phyloP scores from a whole-genome alignment of 164 flowering plant genomes.

The Annona squamosa region DNA sequence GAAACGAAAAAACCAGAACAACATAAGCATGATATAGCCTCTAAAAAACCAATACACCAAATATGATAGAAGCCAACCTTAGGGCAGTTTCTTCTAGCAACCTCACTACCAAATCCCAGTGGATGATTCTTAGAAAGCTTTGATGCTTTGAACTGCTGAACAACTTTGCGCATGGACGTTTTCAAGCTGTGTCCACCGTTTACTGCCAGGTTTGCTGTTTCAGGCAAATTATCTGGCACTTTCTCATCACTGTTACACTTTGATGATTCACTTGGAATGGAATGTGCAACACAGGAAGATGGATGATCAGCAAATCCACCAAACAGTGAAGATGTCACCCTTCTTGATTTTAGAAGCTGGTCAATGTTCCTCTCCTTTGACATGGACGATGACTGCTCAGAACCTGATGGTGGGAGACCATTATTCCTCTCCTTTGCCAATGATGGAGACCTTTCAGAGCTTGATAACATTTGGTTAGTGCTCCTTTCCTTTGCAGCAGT shows the following conservation, averaged over 20 bases:
- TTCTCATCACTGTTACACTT: slow-evolving; percentile 11
- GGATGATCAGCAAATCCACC: slow-evolving; percentile 20
- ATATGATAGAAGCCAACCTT: slow-evolving; percentile 27
- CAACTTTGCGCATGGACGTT: slow-evolving; percentile 53
- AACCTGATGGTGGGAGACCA: neutral
- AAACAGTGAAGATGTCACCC: slow-evolving; percentile 11
- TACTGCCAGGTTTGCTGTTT: slow-evolving; percentile 16
- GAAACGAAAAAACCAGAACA: slow-evolving; percentile 9
- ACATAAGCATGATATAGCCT: neutral
- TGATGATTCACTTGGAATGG: slow-evolving; percentile 19
- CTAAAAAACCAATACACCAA: neutral
- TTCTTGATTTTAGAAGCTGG: slow-evolving; percentile 19
- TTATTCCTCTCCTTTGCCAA: neutral
- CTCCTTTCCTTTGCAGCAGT: too few relatives aligned
- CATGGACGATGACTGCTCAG: neutral
- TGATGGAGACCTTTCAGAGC: neutral
- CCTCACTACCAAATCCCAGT: slow-evolving; percentile 28
- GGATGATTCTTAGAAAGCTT: slow-evolving; percentile 32
- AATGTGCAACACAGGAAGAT: slow-evolving; percentile 16
- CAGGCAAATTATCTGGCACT: slow-evolving; percentile 12
- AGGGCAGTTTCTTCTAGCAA: slow-evolving; percentile 27
- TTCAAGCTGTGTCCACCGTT: slow-evolving; percentile 41
- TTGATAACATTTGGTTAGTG: too few relatives aligned
- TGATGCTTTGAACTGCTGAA: slow-evolving; percentile 50
- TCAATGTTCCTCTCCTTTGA: slow-evolving; percentile 4